Evolutionary conservation across 768 basidiomycete species (phyloP), one percentile per base, ranked within the genome.

Genomic region (Kwoniella pini): DNA sequence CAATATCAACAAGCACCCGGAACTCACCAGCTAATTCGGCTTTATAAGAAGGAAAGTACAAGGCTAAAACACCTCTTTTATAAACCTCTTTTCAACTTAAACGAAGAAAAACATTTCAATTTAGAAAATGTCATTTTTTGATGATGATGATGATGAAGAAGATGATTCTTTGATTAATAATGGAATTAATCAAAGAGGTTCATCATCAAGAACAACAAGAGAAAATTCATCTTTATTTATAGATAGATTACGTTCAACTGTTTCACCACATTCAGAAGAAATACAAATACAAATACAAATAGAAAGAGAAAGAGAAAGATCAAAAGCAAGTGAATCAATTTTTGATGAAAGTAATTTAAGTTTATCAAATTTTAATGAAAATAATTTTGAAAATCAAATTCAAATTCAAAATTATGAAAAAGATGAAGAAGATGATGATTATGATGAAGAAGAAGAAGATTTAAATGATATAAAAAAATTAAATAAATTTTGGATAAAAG

Each of bases 381-480:
- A 26, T 36, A 13, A 30, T 27, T 27, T 12, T 33, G 57, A 45
- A 28, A 28, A 15, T 13, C 21, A 31, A 15, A 30, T 13, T 57
- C 5, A 40, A 43, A 46, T 43, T 30, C 46, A 21, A 59, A 36
- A 7, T 7, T 36, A 15, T 7, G 33, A 36, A 15, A 36, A 7
- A 15, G 33, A 15, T 36, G 7, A 58, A 26, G 65, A 63, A 13
- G 54, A 58, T 19, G 63, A 65, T 38, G 64, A 36, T 36, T 7
- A 36, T 7, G 33, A 36, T 36, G 33, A 36, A 15, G 33, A 70
- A 12, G 67, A 68, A n/a, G 54, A 51, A 27, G 57, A 62, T 26
- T n/a, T 63, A 56, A 68, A 69, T 38, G 77, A 78, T 43, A 68
- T 78, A 0, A 58, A 54, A 39, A 38, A 60, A n/a, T 54, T 78